Base-by-base conservation (phyloP, 352 stramenopile genomes). In the Blastocystis sp. region DNA sequence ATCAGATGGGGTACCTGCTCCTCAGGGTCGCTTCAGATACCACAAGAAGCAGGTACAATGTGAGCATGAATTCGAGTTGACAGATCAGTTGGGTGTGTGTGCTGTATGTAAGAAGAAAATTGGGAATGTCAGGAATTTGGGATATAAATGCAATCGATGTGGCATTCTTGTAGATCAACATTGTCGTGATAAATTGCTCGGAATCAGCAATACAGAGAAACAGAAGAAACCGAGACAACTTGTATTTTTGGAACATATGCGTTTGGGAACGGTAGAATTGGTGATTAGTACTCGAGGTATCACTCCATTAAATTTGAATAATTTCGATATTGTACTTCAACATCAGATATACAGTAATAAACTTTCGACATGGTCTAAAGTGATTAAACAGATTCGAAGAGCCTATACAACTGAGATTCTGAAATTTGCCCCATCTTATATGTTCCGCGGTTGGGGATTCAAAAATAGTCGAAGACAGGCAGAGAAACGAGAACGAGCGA, bases 281-380 rank as follows among this genome's bases (percentile, higher is more conserved):
- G 46, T 83, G 46, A 61, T 83, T 29, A 65, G 42, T 14, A 83
- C 71, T 37, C 57, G 58, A 24, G 71, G 71, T 11, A 59, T 83
- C 14, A 29, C 51, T 35, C 71, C 24, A 14, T 35, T 83, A 5
- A 83, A 83, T 42, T 16, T 83, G 46, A 83, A 65, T n/a, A 66
- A 65, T 46, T 65, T 83, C 12, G 58, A 63, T 43, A 83, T 83
- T 56, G 39, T 83, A 12, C 49, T 83, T 0, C 71, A 83, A 56
- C 71, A 83, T 43, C 71, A 65, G 46, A 83, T 83, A 14, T 83
- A 83, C 49, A 83, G 71, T 32, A 63, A 83, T 56, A 49, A 46
- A 21, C 71, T 83, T 21, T 67, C 71, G 49, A 59, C 46, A 14
- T 83, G 71, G 71, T 42, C 43, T 2, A 43, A 66, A 6, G n/a